Conservation (phyloP, 441 rosid genomes). For the Lagerstroemia fauriei region DNA sequence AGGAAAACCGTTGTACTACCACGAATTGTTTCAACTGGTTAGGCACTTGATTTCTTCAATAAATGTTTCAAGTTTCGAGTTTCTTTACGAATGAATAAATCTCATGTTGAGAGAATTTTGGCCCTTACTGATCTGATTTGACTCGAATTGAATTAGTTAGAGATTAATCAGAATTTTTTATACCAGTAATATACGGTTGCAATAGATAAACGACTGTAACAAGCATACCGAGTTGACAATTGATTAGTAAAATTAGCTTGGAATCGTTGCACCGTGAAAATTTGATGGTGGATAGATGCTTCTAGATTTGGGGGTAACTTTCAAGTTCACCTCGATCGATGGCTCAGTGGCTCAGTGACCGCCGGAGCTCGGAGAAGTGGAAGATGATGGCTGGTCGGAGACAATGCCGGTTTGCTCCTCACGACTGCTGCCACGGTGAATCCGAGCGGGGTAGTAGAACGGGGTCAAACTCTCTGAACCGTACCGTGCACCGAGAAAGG, state of each 20-base stretch:
- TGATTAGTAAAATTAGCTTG: not conserved
- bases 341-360: not conserved
- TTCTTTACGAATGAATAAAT: too few species aligned
- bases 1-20: too few species aligned
- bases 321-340: not conserved
- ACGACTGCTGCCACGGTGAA: not conserved
- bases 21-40: too few species aligned
- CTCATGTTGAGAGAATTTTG: too few species aligned
- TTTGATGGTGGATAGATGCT: not conserved
- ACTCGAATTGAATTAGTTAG: too few species aligned
- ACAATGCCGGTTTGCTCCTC: not conserved
- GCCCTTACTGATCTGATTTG: too few species aligned
- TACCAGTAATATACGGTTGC: too few species aligned
- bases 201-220: too few species aligned
- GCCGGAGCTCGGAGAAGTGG: constrained; percentile 4
- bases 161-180: too few species aligned
- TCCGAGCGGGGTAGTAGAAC: not conserved
- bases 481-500: not conserved
- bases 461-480: not conserved
- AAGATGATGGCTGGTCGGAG: not conserved
- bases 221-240: too few species aligned
- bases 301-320: not conserved
- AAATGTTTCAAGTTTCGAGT: too few species aligned
- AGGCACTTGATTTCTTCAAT: too few species aligned
- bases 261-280: not conserved